phyloP scores from a whole-genome alignment of 1,284 basidiomycete genomes.

The Coriolopsis trogii region DNA sequence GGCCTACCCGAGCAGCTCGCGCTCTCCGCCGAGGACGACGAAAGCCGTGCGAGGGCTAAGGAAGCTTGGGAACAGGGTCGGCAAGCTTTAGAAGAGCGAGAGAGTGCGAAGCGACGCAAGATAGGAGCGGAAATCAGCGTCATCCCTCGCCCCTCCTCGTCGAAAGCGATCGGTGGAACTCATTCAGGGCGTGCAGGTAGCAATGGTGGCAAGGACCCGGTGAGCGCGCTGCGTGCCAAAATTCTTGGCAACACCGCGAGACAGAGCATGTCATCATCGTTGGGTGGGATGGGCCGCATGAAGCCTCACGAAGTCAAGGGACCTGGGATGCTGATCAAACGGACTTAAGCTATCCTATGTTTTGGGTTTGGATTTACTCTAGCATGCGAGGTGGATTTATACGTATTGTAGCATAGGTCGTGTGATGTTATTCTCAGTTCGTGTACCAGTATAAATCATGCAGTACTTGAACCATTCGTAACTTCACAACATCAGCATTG shows the following conservation, averaged over 20 bases:
- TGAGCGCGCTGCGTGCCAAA: constrained; percentile 53
- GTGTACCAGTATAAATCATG: too few species aligned
- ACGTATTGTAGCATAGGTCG: constrained; percentile 11
- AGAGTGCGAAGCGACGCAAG: constrained; percentile 52
- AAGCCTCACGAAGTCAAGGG: constrained; percentile 26
- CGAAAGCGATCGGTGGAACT: constrained; percentile 5
- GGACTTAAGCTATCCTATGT: not conserved
- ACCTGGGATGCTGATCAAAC: constrained; percentile 9
- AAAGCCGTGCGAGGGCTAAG: constrained; percentile 56
- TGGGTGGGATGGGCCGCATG: constrained; percentile 10
- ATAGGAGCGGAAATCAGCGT: constrained; percentile 39
- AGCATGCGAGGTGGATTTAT: not conserved
- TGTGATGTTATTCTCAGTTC: not conserved
- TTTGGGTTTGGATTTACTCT: not conserved
- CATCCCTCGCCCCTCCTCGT: constrained; percentile 28
- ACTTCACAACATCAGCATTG: too few species aligned
- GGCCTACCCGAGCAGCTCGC: constrained; percentile 68
- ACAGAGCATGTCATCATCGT: constrained; percentile 17
- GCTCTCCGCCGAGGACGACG: constrained; percentile 63
- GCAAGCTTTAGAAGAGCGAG: constrained; percentile 43
- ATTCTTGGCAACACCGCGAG: constrained; percentile 53
- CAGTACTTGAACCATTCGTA: too few species aligned
- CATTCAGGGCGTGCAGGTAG: constrained; percentile 8
- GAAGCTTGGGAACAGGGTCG: constrained; percentile 60
- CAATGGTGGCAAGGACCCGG: constrained; percentile 29